These are phyloP conservation scores for Pisolithus sp. DNA, from an alignment of 768 basidiomycete genomes.

Conservation along the genomic window DNA sequence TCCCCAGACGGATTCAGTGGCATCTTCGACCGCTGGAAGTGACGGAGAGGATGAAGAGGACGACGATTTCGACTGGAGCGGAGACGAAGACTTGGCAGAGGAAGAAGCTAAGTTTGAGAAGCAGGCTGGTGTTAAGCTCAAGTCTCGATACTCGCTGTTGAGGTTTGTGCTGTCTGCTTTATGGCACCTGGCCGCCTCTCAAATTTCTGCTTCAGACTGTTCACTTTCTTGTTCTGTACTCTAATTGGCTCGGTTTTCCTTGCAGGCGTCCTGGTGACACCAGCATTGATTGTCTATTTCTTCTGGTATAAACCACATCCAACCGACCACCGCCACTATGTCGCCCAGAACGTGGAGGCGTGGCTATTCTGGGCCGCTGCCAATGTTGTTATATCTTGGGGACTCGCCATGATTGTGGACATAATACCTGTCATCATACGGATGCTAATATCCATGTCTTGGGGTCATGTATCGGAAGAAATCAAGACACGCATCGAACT, in stretches of 20 bases:
- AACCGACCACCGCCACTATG: slow-evolving; percentile 48
- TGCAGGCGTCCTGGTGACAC: slow-evolving; percentile 52
- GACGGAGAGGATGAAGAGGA: slow-evolving; percentile 56
- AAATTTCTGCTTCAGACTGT: slow-evolving; percentile 38
- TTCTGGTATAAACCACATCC: slow-evolving; percentile 63
- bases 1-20: slow-evolving; percentile 30
- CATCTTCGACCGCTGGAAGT: slow-evolving; percentile 43
- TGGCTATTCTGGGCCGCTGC: slow-evolving; percentile 82
- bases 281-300: slow-evolving; percentile 60
- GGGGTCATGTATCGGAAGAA: slow-evolving; percentile 72
- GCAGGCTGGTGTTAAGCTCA: slow-evolving; percentile 47
- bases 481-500: slow-evolving; percentile 63
- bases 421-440: slow-evolving; percentile 52
- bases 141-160: slow-evolving; percentile 41
- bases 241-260: slow-evolving; percentile 67
- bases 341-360: slow-evolving; percentile 61
- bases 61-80: slow-evolving; percentile 70
- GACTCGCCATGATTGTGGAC: slow-evolving; percentile 65
- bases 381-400: slow-evolving; percentile 76
- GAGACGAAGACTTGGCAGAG: slow-evolving; percentile 69
- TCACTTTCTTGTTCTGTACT: slow-evolving; percentile 62
- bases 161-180: slow-evolving; percentile 35
- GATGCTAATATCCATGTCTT: slow-evolving; percentile 48
- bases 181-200: not conserved
- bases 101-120: slow-evolving; percentile 62